A percentile compares a stretch with the other conserved stretches of the same genome.
phyloP scores from a whole-genome alignment of 768 basidiomycete genomes.

The Phanerochaete carnosa region DNA sequence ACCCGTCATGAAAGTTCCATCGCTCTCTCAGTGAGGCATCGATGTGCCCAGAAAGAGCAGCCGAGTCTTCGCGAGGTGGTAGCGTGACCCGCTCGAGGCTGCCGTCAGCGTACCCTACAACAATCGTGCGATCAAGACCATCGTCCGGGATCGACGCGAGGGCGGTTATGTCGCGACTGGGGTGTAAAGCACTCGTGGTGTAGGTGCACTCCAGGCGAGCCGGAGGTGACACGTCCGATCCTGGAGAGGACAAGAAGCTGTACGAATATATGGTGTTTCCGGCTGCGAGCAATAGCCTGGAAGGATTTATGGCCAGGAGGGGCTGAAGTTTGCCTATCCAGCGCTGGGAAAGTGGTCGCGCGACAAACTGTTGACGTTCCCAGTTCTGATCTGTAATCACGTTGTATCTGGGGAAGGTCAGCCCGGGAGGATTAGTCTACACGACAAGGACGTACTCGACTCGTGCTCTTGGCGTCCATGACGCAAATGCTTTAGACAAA shows the following conservation, averaged over 20 bases:
- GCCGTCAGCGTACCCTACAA: conserved; percentile 28
- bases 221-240: conserved; percentile 13
- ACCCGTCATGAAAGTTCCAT: conserved; percentile 34
- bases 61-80: conserved; percentile 20
- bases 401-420: conserved; percentile 36
- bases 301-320: conserved; percentile 48
- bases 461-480: conserved; percentile 42
- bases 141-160: conserved; percentile 25
- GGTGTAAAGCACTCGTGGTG: conserved; percentile 21
- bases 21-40: conserved; percentile 17
- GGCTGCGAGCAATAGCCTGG: conserved; percentile 58
- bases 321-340: conserved; percentile 61
- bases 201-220: conserved; percentile 24
- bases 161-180: conserved; percentile 28
- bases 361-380: conserved; percentile 48
- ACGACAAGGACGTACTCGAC: conserved; percentile 28
- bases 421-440: neutral
- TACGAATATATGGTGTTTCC: conserved; percentile 59
- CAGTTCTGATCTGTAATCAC: conserved; percentile 52
- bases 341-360: conserved; percentile 57
- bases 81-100: conserved; percentile 40
- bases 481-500: conserved; percentile 37
- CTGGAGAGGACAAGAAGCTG: conserved; percentile 33
- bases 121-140: conserved; percentile 23
- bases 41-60: conserved; percentile 13